These are phyloP conservation scores for Sanchytrium tribonematis DNA, from an alignment of 371 early-diverging fungal genomes.

Conservation along the genomic window DNA sequence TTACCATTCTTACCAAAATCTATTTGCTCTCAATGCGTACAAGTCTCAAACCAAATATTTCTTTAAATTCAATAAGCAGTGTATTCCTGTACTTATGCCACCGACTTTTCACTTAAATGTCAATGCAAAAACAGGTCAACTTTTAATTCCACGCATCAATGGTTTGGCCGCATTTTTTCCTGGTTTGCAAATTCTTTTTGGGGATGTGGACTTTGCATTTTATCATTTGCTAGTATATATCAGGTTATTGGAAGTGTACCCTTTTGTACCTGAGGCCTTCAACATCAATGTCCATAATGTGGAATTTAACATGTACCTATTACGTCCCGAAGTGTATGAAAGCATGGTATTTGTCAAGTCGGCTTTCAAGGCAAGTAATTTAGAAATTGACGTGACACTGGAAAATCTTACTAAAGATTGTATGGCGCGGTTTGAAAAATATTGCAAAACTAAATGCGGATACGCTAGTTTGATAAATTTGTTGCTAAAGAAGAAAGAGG, in stretches of 20 bases:
- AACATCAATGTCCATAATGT: conserved; percentile 29
- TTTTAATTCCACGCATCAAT: conserved; percentile 54
- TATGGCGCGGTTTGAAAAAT: conserved; percentile 20
- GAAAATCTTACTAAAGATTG: conserved; percentile 59
- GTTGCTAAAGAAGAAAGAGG: conserved; percentile 27
- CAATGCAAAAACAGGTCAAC: conserved; percentile 34
- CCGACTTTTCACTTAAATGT: conserved; percentile 12
- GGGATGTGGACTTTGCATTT: conserved; percentile 54
- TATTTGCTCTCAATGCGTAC: background rate
- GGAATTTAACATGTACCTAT: conserved; percentile 40
- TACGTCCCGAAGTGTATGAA: conserved; percentile 77
- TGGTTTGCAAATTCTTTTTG: conserved; percentile 53
- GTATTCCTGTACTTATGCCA: background rate
- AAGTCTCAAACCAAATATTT: background rate
- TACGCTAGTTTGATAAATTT: conserved; percentile 47
- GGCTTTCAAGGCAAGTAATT: conserved; percentile 42
- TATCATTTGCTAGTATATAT: conserved; percentile 46
- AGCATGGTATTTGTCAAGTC: conserved; percentile 66
- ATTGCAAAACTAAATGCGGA: conserved; percentile 45
- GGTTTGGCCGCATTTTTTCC: conserved; percentile 70
- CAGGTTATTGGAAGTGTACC: conserved; percentile 53
- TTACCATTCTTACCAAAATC: conserved; percentile 31
- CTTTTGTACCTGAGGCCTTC: conserved; percentile 59
- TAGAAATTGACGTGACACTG: conserved; percentile 62
- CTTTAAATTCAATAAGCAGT: background rate